Base-by-base conservation (phyloP, 129 eudicot genomes). In the Logfia minima region DNA sequence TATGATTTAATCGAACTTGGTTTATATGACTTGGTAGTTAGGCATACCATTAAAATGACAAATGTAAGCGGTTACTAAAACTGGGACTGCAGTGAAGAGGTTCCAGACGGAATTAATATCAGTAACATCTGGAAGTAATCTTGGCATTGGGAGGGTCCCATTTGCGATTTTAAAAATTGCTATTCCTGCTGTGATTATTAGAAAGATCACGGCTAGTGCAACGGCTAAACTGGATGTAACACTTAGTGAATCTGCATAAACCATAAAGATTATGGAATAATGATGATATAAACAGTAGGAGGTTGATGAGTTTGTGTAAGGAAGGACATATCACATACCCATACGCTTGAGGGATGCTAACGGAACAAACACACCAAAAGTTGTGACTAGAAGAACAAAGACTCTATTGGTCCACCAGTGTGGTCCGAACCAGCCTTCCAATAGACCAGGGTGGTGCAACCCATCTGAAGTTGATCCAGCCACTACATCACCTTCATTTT, bases 51-150 rank as follows among this genome's bases (percentile, higher is more conserved):
- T 93, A 78, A 85, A 90, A 74, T 93, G 98, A 69, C 96, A 93
- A 59, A 88, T 83, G 68, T 88, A 93, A 17, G 98, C 96, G 3
- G 95, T 90, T 8, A 93, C 95, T 18, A 93, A 91, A 79, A 93
- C 97, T 2, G 98, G 98, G 58, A 93, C 87, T 9, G 86, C 92
- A 19, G 98, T 92, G 86, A 92, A 92, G 24, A 92, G 92, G 52
- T 71, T 68, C 87, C 87, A 84, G 29, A 88, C 37, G 4, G 92
- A 90, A 53, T 83, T 77, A 11, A 80, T 51, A 66, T 83, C 89
- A 10, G 76, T 65, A 64, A 90, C 52, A 58, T 84, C 88, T 18
- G 96, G 96, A 71, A 90, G 82, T 58, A 86, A 66, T 71, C 87
- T 71, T 1, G 92, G 92, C 85, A 75, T 86, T 0, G 77, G 56